Percentiles rank a stretch among this genome's conserved stretches.
Evolutionary conservation across 805 yeast species (phyloP).

Genomic region (Saturnispora dispora): DNA sequence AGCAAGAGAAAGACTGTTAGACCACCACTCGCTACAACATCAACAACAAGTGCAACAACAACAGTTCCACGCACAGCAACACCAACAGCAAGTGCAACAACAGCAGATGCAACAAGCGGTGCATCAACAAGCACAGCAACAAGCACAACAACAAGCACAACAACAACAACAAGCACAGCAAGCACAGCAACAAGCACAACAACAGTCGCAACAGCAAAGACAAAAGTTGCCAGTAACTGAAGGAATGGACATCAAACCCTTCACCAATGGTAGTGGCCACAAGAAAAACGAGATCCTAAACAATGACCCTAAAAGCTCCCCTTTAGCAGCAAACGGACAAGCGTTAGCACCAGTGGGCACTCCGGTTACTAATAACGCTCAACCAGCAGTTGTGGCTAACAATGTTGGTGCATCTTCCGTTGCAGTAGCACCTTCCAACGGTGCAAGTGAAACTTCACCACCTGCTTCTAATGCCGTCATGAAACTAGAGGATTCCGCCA

Average conservation of each 20-base stretch:
- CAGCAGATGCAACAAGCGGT: slow-evolving; percentile 30
- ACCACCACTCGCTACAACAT: slow-evolving; percentile 32
- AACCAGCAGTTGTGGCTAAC: slow-evolving; percentile 8
- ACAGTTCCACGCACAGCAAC: slow-evolving; percentile 24
- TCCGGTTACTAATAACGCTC: slow-evolving; percentile 1
- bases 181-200: slow-evolving; percentile 29
- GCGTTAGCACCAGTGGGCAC: neutral
- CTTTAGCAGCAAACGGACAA: neutral
- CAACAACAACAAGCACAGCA: slow-evolving; percentile 29
- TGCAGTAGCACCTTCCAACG: neutral
- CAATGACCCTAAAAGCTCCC: neutral
- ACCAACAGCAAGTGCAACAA: slow-evolving; percentile 28
- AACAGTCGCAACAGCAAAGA: slow-evolving; percentile 21
- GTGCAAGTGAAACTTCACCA: neutral
- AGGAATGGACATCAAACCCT: neutral
- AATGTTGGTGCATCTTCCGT: slow-evolving; percentile 12
- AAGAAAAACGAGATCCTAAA: slow-evolving; percentile 8
- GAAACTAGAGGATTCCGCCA: slow-evolving; percentile 27
- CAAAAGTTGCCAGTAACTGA: neutral
- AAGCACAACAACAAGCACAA: slow-evolving; percentile 13
- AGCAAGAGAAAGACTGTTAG: slow-evolving; percentile 56
- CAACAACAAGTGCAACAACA: slow-evolving; percentile 32
- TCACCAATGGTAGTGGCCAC: slow-evolving; percentile 1
- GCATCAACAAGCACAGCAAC: slow-evolving; percentile 26
- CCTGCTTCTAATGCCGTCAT: neutral